phyloP scores from a whole-genome alignment of 305 asterid genomes.

The Fraxinus greggii region DNA sequence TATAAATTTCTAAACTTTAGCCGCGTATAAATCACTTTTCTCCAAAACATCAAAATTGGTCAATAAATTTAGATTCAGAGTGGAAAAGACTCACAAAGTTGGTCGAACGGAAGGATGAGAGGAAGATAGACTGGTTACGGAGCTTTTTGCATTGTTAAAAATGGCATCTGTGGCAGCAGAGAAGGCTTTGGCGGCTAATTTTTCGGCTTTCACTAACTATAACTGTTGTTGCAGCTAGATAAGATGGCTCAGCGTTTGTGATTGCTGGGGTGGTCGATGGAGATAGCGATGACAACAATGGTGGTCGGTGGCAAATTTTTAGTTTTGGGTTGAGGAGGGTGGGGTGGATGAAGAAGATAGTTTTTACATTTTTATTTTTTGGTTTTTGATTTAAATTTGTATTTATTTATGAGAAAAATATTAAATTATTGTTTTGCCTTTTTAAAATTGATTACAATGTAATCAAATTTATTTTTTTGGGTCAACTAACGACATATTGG shows the following conservation, averaged over 20 bases:
- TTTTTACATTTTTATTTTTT: no score
- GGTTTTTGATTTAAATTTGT: no score
- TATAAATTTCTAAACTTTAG: not conserved
- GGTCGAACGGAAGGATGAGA: constrained; percentile 51
- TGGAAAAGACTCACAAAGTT: constrained; percentile 42
- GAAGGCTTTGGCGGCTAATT: constrained; percentile 28
- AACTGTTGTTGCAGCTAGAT: constrained; percentile 29
- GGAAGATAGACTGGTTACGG: constrained; percentile 24
- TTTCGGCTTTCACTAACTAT: constrained; percentile 32
- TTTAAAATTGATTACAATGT: no score
- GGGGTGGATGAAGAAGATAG: no score
- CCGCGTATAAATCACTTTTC: constrained; percentile 10
- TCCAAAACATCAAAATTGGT: not conserved
- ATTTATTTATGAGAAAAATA: no score
- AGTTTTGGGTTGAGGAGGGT: no score
- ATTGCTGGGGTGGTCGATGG: not conserved
- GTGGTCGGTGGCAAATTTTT: no score
- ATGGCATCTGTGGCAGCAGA: constrained; percentile 35
- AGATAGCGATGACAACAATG: no score
- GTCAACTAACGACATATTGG: no score
- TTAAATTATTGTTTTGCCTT: no score
- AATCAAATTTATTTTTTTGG: no score
- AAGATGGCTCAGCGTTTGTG: constrained; percentile 20
- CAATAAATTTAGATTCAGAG: not conserved
- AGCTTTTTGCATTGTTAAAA: constrained; percentile 51